phyloP scores from a whole-genome alignment of 164 flowering plant species.

The Liriodendron chinense region DNA sequence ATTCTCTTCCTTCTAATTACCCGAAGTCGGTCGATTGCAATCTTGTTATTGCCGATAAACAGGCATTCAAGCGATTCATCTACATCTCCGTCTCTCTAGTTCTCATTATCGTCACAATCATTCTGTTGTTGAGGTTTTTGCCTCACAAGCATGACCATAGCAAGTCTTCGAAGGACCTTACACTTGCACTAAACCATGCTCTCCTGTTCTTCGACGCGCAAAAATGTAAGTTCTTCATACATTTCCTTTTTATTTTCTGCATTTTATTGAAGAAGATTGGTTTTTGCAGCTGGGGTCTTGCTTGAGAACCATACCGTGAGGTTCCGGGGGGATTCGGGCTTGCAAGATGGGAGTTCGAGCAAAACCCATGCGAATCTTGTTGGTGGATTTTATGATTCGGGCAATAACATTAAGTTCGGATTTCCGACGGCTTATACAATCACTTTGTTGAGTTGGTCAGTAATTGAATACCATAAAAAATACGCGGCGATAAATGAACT shows the following conservation, averaged over 20 bases:
- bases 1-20: constrained; percentile 31
- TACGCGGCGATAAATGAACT: constrained; percentile 50
- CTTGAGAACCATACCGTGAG: constrained; percentile 35
- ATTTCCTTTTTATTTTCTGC: neutral
- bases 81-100: constrained; percentile 17
- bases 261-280: neutral
- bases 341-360: constrained; percentile 45
- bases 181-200: constrained; percentile 48
- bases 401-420: constrained; percentile 59
- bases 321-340: constrained; percentile 55
- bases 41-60: constrained; percentile 34
- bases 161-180: constrained; percentile 31
- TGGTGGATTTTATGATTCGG: constrained; percentile 77
- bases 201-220: constrained; percentile 69
- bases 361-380: constrained; percentile 33
- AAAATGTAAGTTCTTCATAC: constrained; percentile 38
- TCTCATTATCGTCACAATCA: constrained; percentile 16
- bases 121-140: constrained; percentile 31
- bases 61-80: constrained; percentile 35
- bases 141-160: constrained; percentile 30
- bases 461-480: constrained; percentile 60
- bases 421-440: constrained; percentile 59
- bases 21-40: constrained; percentile 44
- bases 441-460: constrained; percentile 74
- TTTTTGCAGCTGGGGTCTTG: constrained; percentile 48